phyloP scores from a whole-genome alignment of 1,284 basidiomycete genomes.

The Microbotryum scabiosae region DNA sequence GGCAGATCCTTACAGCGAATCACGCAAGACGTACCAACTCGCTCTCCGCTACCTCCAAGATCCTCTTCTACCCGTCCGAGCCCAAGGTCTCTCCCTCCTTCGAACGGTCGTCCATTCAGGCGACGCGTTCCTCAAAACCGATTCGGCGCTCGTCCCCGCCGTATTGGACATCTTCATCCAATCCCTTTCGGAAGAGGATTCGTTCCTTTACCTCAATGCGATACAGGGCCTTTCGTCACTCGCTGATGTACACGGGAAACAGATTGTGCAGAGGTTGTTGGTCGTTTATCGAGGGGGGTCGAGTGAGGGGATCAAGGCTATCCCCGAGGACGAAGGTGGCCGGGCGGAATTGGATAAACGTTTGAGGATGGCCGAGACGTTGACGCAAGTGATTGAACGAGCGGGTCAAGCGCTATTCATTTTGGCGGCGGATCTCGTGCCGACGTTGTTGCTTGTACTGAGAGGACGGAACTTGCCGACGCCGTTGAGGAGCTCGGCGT shows the following conservation, averaged over 20 bases:
- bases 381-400: slow-evolving; percentile 66
- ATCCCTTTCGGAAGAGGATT: slow-evolving; percentile 82
- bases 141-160: slow-evolving; percentile 62
- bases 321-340: slow-evolving; percentile 44
- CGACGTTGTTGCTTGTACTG: slow-evolving; percentile 56
- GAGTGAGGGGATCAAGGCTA: slow-evolving; percentile 36
- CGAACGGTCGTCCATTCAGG: slow-evolving; percentile 56
- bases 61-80: slow-evolving; percentile 86
- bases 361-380: slow-evolving; percentile 78
- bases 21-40: slow-evolving; percentile 61
- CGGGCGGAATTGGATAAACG: slow-evolving; percentile 65
- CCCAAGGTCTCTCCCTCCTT: slow-evolving; percentile 79
- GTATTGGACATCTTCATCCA: slow-evolving; percentile 73
- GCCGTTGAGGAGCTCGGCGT: slow-evolving; percentile 63
- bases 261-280: slow-evolving; percentile 59
- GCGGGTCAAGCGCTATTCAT: slow-evolving; percentile 61
- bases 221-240: slow-evolving; percentile 79
- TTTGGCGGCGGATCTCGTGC: slow-evolving; percentile 64
- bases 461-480: slow-evolving; percentile 56
- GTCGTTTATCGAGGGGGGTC: slow-evolving; percentile 48
- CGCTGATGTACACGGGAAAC: slow-evolving; percentile 63
- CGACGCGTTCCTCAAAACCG: slow-evolving; percentile 32
- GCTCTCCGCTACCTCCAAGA: slow-evolving; percentile 83
- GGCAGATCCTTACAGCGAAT: slow-evolving; percentile 16
- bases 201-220: slow-evolving; percentile 88